phyloP scores from a whole-genome alignment of 345 rosid species.

The Stellera chamaejasme region DNA sequence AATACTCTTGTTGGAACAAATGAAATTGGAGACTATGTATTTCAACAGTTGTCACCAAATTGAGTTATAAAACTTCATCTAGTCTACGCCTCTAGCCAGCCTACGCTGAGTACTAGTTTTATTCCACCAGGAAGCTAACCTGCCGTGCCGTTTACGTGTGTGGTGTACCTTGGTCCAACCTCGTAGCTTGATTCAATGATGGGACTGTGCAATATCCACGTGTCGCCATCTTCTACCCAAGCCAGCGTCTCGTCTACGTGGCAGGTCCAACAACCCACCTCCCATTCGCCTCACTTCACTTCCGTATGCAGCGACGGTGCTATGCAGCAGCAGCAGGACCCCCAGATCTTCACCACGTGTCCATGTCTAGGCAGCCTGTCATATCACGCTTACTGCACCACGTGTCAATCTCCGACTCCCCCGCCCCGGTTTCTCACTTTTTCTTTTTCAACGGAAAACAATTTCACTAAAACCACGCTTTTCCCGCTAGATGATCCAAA shows the following conservation, averaged over 20 bases:
- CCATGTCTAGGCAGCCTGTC: constrained; percentile 4
- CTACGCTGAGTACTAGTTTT: no score
- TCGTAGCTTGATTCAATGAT: no score
- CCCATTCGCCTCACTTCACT: no score
- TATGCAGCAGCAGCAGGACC: constrained; percentile 17
- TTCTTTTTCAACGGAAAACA: background rate
- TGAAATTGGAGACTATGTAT: no score
- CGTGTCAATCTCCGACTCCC: constrained; percentile 6
- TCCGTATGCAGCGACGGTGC: constrained; percentile 4
- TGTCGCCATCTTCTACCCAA: background rate
- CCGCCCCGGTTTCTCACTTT: background rate
- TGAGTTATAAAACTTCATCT: no score
- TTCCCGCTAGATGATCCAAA: constrained; percentile 23
- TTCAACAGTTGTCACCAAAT: no score
- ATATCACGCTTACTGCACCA: background rate
- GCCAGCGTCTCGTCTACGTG: background rate
- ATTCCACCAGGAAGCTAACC: no score
- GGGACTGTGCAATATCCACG: background rate
- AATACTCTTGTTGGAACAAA: no score
- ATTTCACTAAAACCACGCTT: constrained; percentile 2
- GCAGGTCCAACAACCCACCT: background rate
- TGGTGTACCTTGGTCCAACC: no score
- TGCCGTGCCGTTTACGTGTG: no score
- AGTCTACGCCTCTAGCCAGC: no score
- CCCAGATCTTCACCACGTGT: constrained; percentile 26